A percentile compares a stretch with the other conserved stretches of the same genome.
Conservation (phyloP, 805 yeast genomes). For the Monosporozyma unispora region DNA sequence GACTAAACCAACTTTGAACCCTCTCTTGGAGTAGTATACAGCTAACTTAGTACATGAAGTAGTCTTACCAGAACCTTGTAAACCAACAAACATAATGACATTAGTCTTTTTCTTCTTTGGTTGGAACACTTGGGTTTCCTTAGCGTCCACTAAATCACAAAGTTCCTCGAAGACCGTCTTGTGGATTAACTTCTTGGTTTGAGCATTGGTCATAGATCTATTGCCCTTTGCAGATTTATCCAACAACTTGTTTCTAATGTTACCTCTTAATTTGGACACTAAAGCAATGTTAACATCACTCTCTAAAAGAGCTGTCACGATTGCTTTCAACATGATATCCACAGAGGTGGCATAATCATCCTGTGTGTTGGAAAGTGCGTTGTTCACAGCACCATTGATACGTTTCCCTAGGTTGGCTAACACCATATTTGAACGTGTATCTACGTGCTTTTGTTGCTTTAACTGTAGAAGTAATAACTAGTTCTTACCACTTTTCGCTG, state of each 20-base stretch:
- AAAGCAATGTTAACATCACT: constrained; percentile 88
- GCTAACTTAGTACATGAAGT: constrained; percentile 96
- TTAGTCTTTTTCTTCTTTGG: constrained; percentile 76
- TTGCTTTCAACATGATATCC: constrained; percentile 71
- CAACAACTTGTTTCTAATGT: constrained; percentile 51
- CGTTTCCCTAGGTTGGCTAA: constrained; percentile 72
- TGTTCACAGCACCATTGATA: constrained; percentile 64
- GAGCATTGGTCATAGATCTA: constrained; percentile 30
- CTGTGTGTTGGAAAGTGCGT: constrained; percentile 47
- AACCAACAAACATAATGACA: constrained; percentile 94
- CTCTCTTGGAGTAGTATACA: constrained; percentile 85
- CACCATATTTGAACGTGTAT: constrained; percentile 40
- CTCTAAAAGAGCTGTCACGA: constrained; percentile 83
- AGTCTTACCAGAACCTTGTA: constrained; percentile 98
- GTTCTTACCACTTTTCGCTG: not conserved
- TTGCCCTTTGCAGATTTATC: constrained; percentile 39
- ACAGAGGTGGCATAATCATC: constrained; percentile 52
- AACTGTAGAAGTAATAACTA: not conserved
- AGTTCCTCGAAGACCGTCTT: constrained; percentile 92
- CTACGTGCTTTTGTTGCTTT: not conserved
- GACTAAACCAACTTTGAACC: constrained; percentile 89
- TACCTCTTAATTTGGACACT: constrained; percentile 68
- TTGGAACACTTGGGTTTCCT: constrained; percentile 44
- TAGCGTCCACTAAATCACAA: constrained; percentile 72
- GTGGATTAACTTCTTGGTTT: constrained; percentile 73